These are phyloP conservation scores for Cardamine occulta DNA, from an alignment of 345 rosid genomes.

Conservation along the genomic window DNA sequence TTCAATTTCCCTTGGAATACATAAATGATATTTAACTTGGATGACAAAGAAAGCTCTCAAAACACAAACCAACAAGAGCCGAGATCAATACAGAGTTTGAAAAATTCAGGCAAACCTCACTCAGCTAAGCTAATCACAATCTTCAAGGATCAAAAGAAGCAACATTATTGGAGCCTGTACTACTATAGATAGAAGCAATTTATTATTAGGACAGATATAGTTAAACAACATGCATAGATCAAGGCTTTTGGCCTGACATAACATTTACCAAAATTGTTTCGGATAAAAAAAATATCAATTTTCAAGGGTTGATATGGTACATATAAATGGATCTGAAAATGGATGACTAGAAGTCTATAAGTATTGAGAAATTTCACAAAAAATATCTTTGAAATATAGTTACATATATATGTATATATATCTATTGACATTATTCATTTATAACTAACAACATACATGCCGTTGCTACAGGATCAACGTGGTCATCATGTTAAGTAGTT, in stretches of 20 bases:
- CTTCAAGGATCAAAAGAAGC: slow-evolving; percentile 50
- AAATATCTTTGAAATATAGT: too few relatives aligned
- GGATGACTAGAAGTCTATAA: too few relatives aligned
- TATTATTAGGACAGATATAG: too few relatives aligned
- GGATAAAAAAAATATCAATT: neutral
- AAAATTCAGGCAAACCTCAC: slow-evolving; percentile 36
- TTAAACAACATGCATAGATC: too few relatives aligned
- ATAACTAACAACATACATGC: too few relatives aligned
- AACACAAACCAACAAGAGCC: slow-evolving; percentile 29
- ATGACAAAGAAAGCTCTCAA: slow-evolving; percentile 28
- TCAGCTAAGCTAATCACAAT: slow-evolving; percentile 26
- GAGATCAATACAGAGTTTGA: slow-evolving; percentile 30
- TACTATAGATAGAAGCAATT: too few relatives aligned
- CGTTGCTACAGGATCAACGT: neutral
- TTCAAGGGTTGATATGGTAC: too few relatives aligned
- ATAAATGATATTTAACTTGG: slow-evolving; percentile 14
- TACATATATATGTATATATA: too few relatives aligned
- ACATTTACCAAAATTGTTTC: neutral
- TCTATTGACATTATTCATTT: too few relatives aligned
- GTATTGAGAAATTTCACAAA: too few relatives aligned
- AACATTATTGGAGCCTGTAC: too few relatives aligned
- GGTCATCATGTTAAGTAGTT: neutral
- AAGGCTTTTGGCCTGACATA: neutral
- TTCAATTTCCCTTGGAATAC: neutral
- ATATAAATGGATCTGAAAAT: too few relatives aligned